Base-by-base conservation (phyloP, 306 rosid species). In the Nissolia schottii region DNA sequence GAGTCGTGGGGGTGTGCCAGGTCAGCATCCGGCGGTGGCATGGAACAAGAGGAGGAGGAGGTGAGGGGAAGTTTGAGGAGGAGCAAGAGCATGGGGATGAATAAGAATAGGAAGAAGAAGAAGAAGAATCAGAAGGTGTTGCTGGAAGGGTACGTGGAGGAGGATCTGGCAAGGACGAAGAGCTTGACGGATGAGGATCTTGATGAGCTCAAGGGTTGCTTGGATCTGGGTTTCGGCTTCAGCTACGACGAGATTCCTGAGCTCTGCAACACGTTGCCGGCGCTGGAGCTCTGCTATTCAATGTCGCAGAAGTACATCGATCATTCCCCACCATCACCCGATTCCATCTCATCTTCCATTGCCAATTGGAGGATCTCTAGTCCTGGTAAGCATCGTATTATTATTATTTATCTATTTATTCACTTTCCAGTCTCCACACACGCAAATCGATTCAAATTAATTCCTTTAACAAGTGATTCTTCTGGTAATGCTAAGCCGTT, bases 341-440 rank as follows among this genome's bases (percentile, higher is more conserved):
- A 49, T 7, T 71, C 95, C 2, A 51, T 45, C 7, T 74, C 91
- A 0, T 74, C 68, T 34, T 83, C 89, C 4, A 78, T 88, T 41
- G 91, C 96, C 40, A 93, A 80, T 19, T 93, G 96, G 97, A 88
- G 74, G 81, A 90, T 93, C 89, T 93, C 98, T 2, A 89, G 95
- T 70, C 97, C 94, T 43, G 97, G 96, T 64, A 3, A 38, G 27
- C n/a, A n/a, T n/a, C n/a, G n/a, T n/a, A n/a, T n/a, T n/a, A n/a
- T n/a, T n/a, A n/a, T n/a, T n/a, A n/a, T n/a, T n/a, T 14, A 34
- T 48, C 20, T 48, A 0, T 2, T 19, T 51, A 16, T 16, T 46
- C n/a, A n/a, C n/a, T n/a, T n/a, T n/a, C n/a, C n/a, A n/a, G n/a
- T n/a, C n/a, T n/a, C n/a, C n/a, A n/a, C n/a, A n/a, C n/a, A n/a